These are phyloP conservation scores for Pyrenophora seminiperda DNA, from an alignment of 2,329 filamentous ascomycete genomes.

Conservation along the genomic window DNA sequence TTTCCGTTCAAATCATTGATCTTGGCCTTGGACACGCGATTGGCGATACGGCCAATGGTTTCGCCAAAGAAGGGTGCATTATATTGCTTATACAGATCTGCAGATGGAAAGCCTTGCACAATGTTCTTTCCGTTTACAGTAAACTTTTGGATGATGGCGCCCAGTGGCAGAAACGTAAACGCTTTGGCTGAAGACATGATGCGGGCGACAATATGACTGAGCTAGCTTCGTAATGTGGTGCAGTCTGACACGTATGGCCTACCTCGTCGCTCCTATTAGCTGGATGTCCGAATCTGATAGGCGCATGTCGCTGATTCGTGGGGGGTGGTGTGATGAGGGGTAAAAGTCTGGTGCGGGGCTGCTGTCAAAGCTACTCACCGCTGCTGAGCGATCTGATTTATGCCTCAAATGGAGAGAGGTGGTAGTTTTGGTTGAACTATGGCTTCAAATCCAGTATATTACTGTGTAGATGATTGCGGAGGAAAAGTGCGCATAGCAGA, in stretches of 20 bases:
- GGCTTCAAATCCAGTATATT: conserved; percentile 1
- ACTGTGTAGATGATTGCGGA: neutral
- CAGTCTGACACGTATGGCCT: conserved; percentile 3
- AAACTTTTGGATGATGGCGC: conserved; percentile 82
- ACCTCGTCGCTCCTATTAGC: conserved; percentile 9
- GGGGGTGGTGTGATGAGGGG: conserved; percentile 19
- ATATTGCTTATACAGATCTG: conserved; percentile 73
- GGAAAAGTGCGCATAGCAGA: conserved; percentile 3
- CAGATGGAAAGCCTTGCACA: conserved; percentile 80
- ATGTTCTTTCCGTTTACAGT: conserved; percentile 80
- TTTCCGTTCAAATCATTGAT: conserved; percentile 74
- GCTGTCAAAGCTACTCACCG: conserved; percentile 23
- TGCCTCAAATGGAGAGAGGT: conserved; percentile 1
- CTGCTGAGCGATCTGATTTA: conserved; percentile 5
- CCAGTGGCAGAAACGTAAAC: conserved; percentile 71
- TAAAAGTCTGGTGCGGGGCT: conserved; percentile 22
- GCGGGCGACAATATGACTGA: conserved; percentile 2
- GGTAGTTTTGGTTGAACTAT: conserved; percentile 2
- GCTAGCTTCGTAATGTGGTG: conserved; percentile 2
- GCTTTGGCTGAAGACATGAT: conserved; percentile 41
- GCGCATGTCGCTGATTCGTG: conserved; percentile 2
- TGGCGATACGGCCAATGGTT: conserved; percentile 84
- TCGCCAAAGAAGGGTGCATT: conserved; percentile 87
- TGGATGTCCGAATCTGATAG: neutral
- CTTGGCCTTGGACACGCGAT: conserved; percentile 75